Evolutionary conservation across 768 basidiomycete genomes (phyloP), one percentile per base, ranked within the genome.

Genomic region (Termitomyces sp.): DNA sequence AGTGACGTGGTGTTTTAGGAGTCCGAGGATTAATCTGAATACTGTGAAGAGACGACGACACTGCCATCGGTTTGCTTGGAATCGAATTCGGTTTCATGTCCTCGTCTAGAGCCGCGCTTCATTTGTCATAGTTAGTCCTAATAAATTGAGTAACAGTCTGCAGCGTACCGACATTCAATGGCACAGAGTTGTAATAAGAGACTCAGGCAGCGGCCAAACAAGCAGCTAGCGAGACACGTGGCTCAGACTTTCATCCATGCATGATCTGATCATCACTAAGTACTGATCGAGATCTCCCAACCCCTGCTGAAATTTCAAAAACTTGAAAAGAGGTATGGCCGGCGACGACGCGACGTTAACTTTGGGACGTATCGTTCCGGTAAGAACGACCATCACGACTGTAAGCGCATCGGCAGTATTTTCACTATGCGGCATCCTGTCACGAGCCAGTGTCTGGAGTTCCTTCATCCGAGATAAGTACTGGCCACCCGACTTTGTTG

Each of bases 11-110:
- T 29, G 78, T 74, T 54, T 76, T 75, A 42, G 77, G 72, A 31
- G 78, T 81, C 42, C 84, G 81, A 49, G 85, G 83, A 44, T 79
- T 76, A 58, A 86, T 82, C 57, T 77, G 78, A 56, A 85, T 83
- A 60, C 78, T 81, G 64, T 80, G 79, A 56, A 87, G 68, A 37
- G 84, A 84, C 26, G 85, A 83, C 45, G 81, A 76, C 50, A 82
- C 70, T 15, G 79, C 81, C 75, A 80, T 81, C 52, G 77, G 69
- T 69, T 77, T 75, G 28, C 45, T 57, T 16, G 58, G 47, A 59
- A 66, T 66, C 39, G 75, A 66, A 54, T 70, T 67, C 63, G 65
- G 64, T 71, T 70, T 76, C 73, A 78, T 78, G 72, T 75, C 78
- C 76, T 65, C 55, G 58, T 64, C 60, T 37, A 34, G 29, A 20